Conservation (phyloP, 2,329 filamentous ascomycete species). For the Aspergillus nomiae region DNA sequence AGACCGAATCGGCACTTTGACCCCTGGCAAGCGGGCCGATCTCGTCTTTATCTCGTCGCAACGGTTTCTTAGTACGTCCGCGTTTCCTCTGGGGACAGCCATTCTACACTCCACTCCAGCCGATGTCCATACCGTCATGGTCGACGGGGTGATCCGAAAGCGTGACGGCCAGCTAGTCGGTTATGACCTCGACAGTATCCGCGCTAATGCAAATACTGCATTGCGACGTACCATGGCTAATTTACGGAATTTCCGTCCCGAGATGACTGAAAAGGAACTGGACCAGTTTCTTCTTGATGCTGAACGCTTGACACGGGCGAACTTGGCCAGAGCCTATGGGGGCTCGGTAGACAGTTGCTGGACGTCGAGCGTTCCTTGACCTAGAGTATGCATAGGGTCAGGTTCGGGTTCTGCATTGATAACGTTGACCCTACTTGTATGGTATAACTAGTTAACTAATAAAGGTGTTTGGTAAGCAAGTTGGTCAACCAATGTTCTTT, state of each 20-base stretch:
- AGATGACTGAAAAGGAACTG: neutral
- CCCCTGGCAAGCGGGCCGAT: slow-evolving; percentile 1
- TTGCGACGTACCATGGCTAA: neutral
- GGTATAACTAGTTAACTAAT: too few species aligned
- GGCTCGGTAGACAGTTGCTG: too few species aligned
- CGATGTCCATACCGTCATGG: slow-evolving; percentile 1
- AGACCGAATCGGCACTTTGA: slow-evolving; percentile 1
- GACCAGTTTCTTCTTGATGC: neutral
- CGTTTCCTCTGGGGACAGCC: neutral
- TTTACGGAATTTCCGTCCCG: neutral
- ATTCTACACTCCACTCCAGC: slow-evolving; percentile 1
- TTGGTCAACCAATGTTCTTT: too few species aligned
- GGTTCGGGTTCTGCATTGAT: too few species aligned
- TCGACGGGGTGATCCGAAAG: slow-evolving; percentile 1
- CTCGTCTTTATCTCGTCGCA: neutral
- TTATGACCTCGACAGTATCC: neutral
- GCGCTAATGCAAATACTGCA: neutral
- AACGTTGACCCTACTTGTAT: too few species aligned
- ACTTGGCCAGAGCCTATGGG: too few species aligned
- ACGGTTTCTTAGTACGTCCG: neutral
- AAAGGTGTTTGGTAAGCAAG: too few species aligned
- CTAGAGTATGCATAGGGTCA: too few species aligned
- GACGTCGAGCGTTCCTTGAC: too few species aligned
- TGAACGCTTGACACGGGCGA: neutral
- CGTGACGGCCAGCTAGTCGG: slow-evolving; percentile 1